Conservation (phyloP, 129 eudicot species). For the Logfia minima region DNA sequence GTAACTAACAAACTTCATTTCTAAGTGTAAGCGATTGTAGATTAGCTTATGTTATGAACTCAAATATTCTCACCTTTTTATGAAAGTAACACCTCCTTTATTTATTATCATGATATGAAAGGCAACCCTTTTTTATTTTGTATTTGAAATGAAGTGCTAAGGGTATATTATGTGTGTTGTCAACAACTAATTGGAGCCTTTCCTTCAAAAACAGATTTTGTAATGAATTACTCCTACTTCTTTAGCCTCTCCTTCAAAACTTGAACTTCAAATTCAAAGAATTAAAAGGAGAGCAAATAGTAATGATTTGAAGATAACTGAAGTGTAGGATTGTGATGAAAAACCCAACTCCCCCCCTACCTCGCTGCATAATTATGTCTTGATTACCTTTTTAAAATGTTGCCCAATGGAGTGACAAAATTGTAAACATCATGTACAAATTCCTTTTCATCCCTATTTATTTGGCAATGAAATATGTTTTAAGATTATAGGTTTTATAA, state of each 20-base stretch:
- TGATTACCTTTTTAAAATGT: conserved; percentile 26
- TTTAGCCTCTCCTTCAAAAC: too few species aligned
- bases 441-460: neutral
- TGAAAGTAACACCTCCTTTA: neutral
- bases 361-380: conserved; percentile 33
- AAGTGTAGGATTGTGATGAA: conserved; percentile 23
- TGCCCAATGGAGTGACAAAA: conserved; percentile 22
- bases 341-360: conserved; percentile 29
- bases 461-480: too few species aligned
- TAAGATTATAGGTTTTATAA: too few species aligned
- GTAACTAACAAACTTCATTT: neutral
- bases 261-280: too few species aligned
- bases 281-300: neutral
- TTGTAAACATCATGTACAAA: neutral
- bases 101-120: neutral
- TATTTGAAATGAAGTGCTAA: too few species aligned
- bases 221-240: too few species aligned
- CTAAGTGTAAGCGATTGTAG: neutral
- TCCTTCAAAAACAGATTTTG: too few species aligned
- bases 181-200: too few species aligned
- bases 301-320: conserved; percentile 3
- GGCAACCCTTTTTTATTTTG: neutral
- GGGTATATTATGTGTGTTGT: too few species aligned
- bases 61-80: neutral
- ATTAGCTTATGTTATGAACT: neutral